Evolutionary conservation across 1,284 basidiomycete genomes (phyloP), one percentile per base, ranked within the genome.

Genomic region (Inonotus obliquus): DNA sequence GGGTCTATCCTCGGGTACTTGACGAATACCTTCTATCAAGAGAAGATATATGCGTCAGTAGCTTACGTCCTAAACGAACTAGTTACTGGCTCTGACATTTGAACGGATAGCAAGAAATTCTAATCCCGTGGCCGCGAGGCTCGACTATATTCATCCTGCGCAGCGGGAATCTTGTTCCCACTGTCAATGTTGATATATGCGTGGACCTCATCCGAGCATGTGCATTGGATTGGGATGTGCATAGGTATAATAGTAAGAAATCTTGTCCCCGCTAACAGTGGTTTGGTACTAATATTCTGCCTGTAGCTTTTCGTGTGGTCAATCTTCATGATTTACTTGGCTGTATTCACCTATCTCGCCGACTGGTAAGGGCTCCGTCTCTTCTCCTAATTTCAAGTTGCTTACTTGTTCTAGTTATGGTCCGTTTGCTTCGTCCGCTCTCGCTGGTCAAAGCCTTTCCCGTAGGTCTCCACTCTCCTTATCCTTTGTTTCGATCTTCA

Each of bases 381-480:
- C 41, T 44, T 9, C 9, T 44, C 41, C 6, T 44, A 17, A 7
- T 44, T 44, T 9, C n/a, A n/a, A 79, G 71, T 4, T 3, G 19
- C 38, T 4, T 1, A 25, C 38, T 52, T 57, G 45, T 37, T 38
- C 17, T 54, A 87, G 85, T 67, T 89, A 89, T 63, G 86, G 86
- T 0, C 79, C 84, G 1, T 92, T 85, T 65, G 91, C 90, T 4
- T 89, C 87, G 0, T 90, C 87, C 1, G 89, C 90, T 0, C 74
- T 91, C 19, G 90, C 91, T 0, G 91, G 87, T 0, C 91, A 92
- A 72, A 87, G 85, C 69, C 75, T 92, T 44, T 83, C 80, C 64
- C 80, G 89, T 83, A 74, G 68, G 80, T 76, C n/a, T 38, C 21
- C 32, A 13, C 23, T 29, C 37, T 37, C 4, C 38, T 37, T 23